Base-by-base conservation (phyloP, 2,329 filamentous ascomycete species). In the Knufia fluminis region DNA sequence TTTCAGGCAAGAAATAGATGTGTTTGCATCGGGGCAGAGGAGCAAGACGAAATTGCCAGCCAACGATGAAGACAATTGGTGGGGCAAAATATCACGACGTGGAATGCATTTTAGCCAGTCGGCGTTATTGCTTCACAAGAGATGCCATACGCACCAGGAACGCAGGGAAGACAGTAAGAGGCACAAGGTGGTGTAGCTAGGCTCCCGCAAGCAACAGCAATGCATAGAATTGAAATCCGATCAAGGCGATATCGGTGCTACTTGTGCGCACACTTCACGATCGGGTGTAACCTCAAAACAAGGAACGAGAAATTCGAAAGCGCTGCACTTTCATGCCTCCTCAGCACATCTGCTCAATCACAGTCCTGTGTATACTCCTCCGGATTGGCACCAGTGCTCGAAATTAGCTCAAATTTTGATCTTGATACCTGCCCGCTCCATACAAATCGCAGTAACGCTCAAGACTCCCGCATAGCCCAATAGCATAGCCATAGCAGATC, bases 401-500 rank as follows among this genome's bases (percentile, higher is more conserved):
- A n/a, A n/a, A n/a, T n/a, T n/a, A n/a, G 16, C 2, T 56, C 44
- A 60, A 8, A 60, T 9, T 33, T 52, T 57, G 42, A 60, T 56
- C 53, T 58, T 62, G 19, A 71, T 54, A 49, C 68, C 68, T 32
- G 59, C 61, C 26, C 56, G 54, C 53, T 71, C 64, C 60, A 72
- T 58, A 1, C 53, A 63, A 52, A 71, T 47, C 1, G 88, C 91
- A 43, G 86, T 63, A 0, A 67, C 77, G 0, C 86, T 84, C 39
- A 96, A 53, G 0, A 75, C 68, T 1, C 71, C 76, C 45, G 83
- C 82, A 66, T 97, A 97, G 3, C 66, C 78, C 19, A 87, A 66
- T 55, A 98, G 66, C 28, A 96, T 80, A 0, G 66, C 81, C 79
- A 95, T 86, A 0, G 89, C 79, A 49, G 71, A 65, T 2, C 76